These are phyloP conservation scores for Tieghemostelium lacteum DNA, from an alignment of 78 protist species.

Conservation along the genomic window DNA sequence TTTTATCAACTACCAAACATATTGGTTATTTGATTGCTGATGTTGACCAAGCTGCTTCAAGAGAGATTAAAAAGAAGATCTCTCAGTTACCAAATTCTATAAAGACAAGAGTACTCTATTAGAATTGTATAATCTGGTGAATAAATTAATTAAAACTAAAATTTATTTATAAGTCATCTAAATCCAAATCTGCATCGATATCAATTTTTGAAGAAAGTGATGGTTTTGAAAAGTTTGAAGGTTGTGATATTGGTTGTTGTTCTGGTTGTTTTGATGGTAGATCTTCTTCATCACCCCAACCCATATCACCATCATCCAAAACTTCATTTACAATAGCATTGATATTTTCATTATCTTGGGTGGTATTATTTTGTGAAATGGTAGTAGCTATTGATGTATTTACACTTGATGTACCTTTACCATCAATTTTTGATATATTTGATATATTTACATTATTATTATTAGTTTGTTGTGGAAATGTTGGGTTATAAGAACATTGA, in stretches of 20 bases:
- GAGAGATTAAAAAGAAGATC: conserved; percentile 84
- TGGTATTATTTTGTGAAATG: too few relatives aligned
- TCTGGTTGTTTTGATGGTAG: not conserved
- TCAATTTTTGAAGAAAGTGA: too few relatives aligned
- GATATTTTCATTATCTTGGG: not conserved
- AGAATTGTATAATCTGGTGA: too few relatives aligned
- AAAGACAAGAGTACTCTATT: conserved; percentile 86
- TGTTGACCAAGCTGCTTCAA: conserved; percentile 77
- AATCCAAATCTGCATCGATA: too few relatives aligned
- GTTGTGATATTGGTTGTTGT: not conserved
- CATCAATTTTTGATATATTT: not conserved
- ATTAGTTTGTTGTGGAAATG: not conserved
- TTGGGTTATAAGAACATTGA: not conserved
- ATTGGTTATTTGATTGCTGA: conserved; percentile 90
- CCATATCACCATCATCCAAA: not conserved
- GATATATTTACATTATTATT: too few relatives aligned
- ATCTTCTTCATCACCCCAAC: not conserved
- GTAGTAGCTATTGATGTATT: not conserved
- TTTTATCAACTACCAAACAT: conserved; percentile 69
- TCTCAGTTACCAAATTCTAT: conserved; percentile 77
- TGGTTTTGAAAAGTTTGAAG: not conserved
- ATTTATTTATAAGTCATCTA: too few relatives aligned
- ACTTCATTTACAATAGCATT: not conserved
- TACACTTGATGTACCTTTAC: not conserved
- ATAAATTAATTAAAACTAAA: too few relatives aligned